A percentile compares a stretch with the other conserved stretches of the same genome.
phyloP scores from a whole-genome alignment of 2,329 filamentous ascomycete genomes.

The Hymenoscyphus fructigenus region DNA sequence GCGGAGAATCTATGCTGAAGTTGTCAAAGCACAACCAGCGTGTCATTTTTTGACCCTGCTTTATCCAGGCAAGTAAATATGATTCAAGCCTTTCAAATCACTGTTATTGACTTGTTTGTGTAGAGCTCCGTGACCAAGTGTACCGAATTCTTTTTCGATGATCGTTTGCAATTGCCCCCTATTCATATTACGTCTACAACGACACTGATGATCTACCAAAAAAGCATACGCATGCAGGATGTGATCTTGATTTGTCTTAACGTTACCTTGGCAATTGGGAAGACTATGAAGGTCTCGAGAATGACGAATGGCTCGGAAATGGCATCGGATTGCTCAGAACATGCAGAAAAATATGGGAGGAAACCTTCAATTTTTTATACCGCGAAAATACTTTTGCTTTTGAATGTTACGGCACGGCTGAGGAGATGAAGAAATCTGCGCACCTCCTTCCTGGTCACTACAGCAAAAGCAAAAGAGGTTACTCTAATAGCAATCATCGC shows the following conservation, averaged over 20 bases:
- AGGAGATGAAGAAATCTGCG: no score
- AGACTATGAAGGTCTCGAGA: neutral
- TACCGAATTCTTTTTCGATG: neutral
- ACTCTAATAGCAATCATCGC: neutral
- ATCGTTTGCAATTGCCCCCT: neutral
- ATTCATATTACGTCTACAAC: neutral
- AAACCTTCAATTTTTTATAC: no score
- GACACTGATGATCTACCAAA: neutral
- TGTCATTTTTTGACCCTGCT: neutral
- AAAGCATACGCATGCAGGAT: neutral
- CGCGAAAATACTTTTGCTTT: neutral
- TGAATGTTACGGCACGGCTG: neutral
- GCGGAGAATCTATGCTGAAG: no score
- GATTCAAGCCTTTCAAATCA: neutral
- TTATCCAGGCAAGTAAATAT: neutral
- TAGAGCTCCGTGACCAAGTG: neutral
- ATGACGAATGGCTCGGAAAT: neutral
- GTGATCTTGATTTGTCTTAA: no score
- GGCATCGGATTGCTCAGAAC: neutral
- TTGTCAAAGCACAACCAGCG: neutral
- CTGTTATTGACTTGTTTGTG: neutral
- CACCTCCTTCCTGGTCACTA: neutral
- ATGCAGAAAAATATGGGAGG: neutral
- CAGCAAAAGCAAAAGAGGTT: neutral
- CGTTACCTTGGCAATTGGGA: neutral